Percentiles rank a stretch among this genome's conserved stretches.
Conservation (phyloP, 1,284 basidiomycete genomes). For the Naganishia sp. region DNA sequence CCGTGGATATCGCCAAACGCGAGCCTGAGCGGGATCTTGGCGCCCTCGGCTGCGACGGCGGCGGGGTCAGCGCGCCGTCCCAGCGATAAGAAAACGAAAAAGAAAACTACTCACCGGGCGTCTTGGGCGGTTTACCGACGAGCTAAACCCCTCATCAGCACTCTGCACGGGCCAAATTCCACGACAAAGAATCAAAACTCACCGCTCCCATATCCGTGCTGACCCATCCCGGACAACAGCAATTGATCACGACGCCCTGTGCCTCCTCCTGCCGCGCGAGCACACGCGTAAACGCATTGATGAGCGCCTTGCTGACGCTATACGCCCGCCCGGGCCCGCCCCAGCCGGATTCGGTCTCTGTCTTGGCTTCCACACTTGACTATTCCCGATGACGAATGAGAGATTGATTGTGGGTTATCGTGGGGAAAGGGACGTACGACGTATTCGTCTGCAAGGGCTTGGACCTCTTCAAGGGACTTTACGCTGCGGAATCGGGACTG, state of each 20-base stretch:
- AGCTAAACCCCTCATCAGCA: conserved; percentile 6
- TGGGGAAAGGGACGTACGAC: conserved; percentile 16
- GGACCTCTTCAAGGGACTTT: conserved; percentile 20
- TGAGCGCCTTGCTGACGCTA: conserved; percentile 30
- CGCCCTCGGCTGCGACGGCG: conserved; percentile 21
- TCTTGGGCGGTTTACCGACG: conserved; percentile 28
- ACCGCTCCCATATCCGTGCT: conserved; percentile 31
- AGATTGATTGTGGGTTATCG: neutral
- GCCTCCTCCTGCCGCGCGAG: conserved; percentile 14
- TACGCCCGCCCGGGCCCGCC: conserved; percentile 29
- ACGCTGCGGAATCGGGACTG: conserved; percentile 23
- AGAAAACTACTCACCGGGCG: conserved; percentile 1
- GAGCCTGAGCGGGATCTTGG: conserved; percentile 27
- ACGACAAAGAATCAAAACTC: neutral
- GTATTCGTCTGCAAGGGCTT: conserved; percentile 22
- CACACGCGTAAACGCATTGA: conserved; percentile 27
- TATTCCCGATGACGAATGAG: neutral
- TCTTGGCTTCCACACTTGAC: conserved; percentile 9
- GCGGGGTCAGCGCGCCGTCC: neutral
- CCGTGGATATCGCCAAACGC: conserved; percentile 28
- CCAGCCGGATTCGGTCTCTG: conserved; percentile 28
- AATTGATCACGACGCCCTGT: conserved; percentile 25
- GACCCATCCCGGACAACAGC: conserved; percentile 34
- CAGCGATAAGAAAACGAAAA: neutral
- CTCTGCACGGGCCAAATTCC: too few species aligned